Percentiles rank a stretch among this genome's conserved stretches.
These are phyloP conservation scores for Pyrenochaeta sp. DNA, from an alignment of 2,329 filamentous ascomycete genomes.

Conservation along the genomic window DNA sequence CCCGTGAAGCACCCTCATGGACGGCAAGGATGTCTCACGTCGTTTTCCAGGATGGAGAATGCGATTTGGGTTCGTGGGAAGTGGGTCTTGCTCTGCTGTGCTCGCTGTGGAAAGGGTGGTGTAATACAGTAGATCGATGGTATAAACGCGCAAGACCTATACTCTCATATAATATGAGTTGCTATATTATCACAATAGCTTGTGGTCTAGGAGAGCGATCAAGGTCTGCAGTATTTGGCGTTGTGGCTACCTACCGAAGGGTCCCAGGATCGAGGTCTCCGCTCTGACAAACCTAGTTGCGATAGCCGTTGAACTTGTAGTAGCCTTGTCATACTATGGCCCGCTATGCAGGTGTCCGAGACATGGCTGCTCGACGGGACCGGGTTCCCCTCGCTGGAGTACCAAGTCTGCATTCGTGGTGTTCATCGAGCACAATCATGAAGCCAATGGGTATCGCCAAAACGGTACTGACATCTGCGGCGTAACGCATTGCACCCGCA, in stretches of 20 bases:
- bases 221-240: no score
- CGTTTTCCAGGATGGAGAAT: not conserved
- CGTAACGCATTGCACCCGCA: constrained; percentile 19
- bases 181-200: not conserved
- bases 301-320: not conserved
- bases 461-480: constrained; percentile 12
- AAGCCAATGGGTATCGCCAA: not conserved
- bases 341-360: not conserved
- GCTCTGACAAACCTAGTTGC: not conserved
- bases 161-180: no score
- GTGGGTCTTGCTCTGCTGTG: not conserved
- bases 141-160: no score
- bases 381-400: constrained; percentile 10
- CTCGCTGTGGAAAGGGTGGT: no score
- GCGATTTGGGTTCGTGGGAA: not conserved
- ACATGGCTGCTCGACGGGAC: constrained; percentile 5
- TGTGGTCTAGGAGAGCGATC: no score
- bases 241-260: not conserved
- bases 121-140: no score
- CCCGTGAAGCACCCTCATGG: not conserved
- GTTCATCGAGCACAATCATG: not conserved
- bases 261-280: not conserved
- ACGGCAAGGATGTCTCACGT: constrained; percentile 5
- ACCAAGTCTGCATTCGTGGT: not conserved
- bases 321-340: not conserved